Evolutionary conservation across 2,329 filamentous ascomycete species (phyloP), one percentile per base, ranked within the genome.

Genomic region (Fusarium brachygibbosum): DNA sequence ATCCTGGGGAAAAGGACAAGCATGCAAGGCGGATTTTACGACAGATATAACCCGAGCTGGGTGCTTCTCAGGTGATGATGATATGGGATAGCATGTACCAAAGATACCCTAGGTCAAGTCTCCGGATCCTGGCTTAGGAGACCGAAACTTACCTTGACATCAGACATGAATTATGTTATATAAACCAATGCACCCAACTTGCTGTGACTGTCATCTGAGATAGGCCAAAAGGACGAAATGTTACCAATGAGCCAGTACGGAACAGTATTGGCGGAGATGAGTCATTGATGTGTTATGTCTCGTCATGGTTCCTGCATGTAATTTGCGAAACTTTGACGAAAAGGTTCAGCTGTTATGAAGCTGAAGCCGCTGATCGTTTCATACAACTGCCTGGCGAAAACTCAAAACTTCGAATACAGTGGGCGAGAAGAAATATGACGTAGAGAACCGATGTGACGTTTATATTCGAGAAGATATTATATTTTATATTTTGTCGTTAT

Each of bases 41-140:
- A 40, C 41, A 65, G 61, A 65, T 54, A 52, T 25, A 44, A 28
- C 54, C 51, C 40, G 41, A 45, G 41, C 29, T 50, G 56, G 37
- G 44, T 29, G 42, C 29, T 38, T 50, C 41, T 40, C 37, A 54
- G 49, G 41, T 48, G 48, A 59, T 48, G 48, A 59, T 40, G 45
- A 60, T 56, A 64, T 65, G 52, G 56, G 46, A 45, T 67, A 68
- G 57, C 54, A 66, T 61, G 57, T 54, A 63, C 66, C 61, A 59
- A 75, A 73, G 71, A 76, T 76, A 76, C 74, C 74, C 71, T 75
- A 69, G 68, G 74, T 74, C 63, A 58, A 73, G 71, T 64, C 62
- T 61, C 41, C 51, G 62, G 60, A 66, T 71, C 71, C 66, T 69
- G 65, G 68, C 63, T 74, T 74, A 68, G 69, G 69, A 68, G 67